Base-by-base conservation (phyloP, 129 eudicot species). In the Lactuca sativa region DNA sequence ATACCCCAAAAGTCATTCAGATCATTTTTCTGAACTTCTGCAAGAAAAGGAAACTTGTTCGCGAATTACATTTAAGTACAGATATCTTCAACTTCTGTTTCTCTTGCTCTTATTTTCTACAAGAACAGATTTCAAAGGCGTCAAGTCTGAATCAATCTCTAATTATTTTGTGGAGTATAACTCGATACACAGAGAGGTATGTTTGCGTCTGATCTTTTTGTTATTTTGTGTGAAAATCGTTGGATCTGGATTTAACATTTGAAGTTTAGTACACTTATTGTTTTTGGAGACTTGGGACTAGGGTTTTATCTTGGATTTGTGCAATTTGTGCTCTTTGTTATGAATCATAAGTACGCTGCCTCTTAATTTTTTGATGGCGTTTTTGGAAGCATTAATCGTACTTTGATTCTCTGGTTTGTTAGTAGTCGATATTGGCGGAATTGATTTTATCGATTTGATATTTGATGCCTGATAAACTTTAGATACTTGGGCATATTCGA, bases 241-340 rank as follows among this genome's bases (percentile, higher is more conserved):
- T 13, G 3, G 51, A 16, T 48, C 62, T 15, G 17, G 37, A 49
- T 34, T 61, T 37, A 48, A 36, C 9, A 53, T 5, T 69, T 12
- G 36, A 44, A 8, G 32, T 53, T 51, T 53, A 17, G 62, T 44
- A 17, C 3, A n/a, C 14, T n/a, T 18, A 55, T 18, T 59, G 67
- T 44, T 71, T 33, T 40, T 40, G 43, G 66, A 6, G 49, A 32
- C 3, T 59, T 11, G 2, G 60, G 33, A 33, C 52, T 49, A 59
- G 67, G 76, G 76, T 72, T 72, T 61, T 34, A n/a, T 62, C 12
- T 13, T 9, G 31, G 44, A 16, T 61, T 17, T 18, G 51, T 62
- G 60, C 31, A 21, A 51, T 48, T 34, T 61, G 53, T 44, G 43
- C 13, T 43, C 9, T 47, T 2, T 12, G 15, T 12, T 59, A 0